Conservation (phyloP, 257 asterid genomes). For the Fraxinus pennsylvanica region DNA sequence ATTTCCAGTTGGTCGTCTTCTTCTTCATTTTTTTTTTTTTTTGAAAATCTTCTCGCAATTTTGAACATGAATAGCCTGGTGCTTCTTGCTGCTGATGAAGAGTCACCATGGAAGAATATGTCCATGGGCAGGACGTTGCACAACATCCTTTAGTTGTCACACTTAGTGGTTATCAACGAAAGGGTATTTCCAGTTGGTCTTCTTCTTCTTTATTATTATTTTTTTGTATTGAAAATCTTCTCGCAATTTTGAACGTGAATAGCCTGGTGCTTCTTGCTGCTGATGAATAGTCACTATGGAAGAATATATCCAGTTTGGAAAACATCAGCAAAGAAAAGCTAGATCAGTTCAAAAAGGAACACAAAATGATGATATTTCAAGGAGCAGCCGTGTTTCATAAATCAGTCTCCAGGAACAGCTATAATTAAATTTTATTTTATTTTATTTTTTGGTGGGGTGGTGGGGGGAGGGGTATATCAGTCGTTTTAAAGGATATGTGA, state of each 20-base stretch:
- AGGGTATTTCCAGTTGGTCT: slow-evolving; percentile 30
- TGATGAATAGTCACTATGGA: slow-evolving; percentile 52
- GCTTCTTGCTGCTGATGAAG: slow-evolving; percentile 62
- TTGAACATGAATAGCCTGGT: slow-evolving; percentile 44
- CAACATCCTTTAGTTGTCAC: slow-evolving; percentile 92
- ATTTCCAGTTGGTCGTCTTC: too few species aligned
- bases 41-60: slow-evolving; percentile 39
- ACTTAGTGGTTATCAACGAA: slow-evolving; percentile 52
- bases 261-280: slow-evolving; percentile 60
- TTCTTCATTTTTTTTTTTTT: slow-evolving; percentile 28
- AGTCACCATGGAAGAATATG: slow-evolving; percentile 44
- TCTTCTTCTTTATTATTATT: slow-evolving; percentile 7
- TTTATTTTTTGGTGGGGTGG: too few species aligned
- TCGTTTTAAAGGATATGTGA: slow-evolving; percentile 7
- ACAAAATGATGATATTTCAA: slow-evolving; percentile 64
- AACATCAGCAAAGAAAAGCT: slow-evolving; percentile 41
- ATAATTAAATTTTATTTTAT: too few species aligned
- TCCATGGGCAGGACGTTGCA: slow-evolving; percentile 73
- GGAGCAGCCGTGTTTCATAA: slow-evolving; percentile 50
- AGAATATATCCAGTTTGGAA: slow-evolving; percentile 42
- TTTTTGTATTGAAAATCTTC: slow-evolving; percentile 38
- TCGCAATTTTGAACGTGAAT: slow-evolving; percentile 40
- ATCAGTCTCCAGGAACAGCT: slow-evolving; percentile 10
- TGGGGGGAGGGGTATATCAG: too few species aligned
- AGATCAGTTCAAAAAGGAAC: slow-evolving; percentile 43